phyloP scores from a whole-genome alignment of 169 alveolate species.

The Cryptosporidium viatorum region DNA sequence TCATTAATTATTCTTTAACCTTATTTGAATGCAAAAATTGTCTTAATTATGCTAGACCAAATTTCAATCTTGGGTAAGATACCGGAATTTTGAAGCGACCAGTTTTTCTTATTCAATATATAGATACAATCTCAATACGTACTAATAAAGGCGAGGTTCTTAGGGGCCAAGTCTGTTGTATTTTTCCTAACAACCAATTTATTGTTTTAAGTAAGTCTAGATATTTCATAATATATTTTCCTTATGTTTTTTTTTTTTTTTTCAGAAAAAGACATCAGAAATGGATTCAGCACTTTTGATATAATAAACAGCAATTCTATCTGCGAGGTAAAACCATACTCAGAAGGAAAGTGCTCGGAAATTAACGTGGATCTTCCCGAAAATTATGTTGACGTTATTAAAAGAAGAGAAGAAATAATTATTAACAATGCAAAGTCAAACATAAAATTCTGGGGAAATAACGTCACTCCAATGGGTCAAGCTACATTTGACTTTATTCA shows the following conservation, averaged over 20 bases:
- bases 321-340: conserved; percentile 25
- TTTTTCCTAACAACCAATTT: conserved; percentile 45
- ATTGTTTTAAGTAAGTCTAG: conserved; percentile 61
- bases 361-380: conserved; percentile 32
- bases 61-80: conserved; percentile 19
- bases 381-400: conserved; percentile 43
- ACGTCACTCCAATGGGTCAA: conserved; percentile 72
- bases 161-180: conserved; percentile 62
- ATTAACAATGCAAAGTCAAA: conserved; percentile 24
- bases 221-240: not conserved
- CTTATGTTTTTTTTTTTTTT: too few relatives aligned
- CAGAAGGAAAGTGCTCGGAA: conserved; percentile 12
- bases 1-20: not conserved
- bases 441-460: conserved; percentile 51
- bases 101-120: not conserved
- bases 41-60: not conserved
- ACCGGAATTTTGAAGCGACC: not conserved
- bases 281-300: conserved; percentile 51
- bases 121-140: conserved; percentile 46
- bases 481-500: conserved; percentile 71
- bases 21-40: not conserved
- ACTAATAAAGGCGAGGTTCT: conserved; percentile 21
- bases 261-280: conserved; percentile 49
- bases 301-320: conserved; percentile 42
- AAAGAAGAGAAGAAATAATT: conserved; percentile 44